Conservation (phyloP, 1,284 basidiomycete species). For the Coniferiporia sulphurascens region DNA sequence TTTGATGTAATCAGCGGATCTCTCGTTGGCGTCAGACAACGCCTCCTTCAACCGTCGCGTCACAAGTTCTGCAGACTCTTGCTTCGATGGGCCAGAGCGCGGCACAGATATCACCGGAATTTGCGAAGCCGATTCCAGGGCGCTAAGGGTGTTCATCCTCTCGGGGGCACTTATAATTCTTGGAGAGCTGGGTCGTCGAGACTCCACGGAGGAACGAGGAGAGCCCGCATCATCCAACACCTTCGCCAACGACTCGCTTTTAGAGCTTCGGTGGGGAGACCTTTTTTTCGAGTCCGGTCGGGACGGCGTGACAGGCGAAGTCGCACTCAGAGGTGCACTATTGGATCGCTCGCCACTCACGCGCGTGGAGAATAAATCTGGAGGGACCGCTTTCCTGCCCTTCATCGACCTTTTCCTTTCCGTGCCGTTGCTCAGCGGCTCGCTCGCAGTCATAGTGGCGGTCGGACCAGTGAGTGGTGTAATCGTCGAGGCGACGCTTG, state of each 20-base stretch:
- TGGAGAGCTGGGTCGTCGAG: conserved; percentile 5
- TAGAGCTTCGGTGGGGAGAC: conserved; percentile 2
- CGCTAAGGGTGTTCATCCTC: not conserved
- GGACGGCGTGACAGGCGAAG: conserved; percentile 7
- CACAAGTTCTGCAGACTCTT: conserved; percentile 43
- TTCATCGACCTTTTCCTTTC: conserved; percentile 5
- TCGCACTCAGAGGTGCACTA: not conserved
- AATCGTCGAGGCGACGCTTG: conserved; percentile 22
- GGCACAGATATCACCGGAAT: not conserved
- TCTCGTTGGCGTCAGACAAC: conserved; percentile 58
- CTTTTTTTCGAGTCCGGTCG: not conserved
- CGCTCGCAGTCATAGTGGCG: conserved; percentile 23
- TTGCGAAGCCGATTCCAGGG: not conserved
- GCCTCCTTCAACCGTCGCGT: conserved; percentile 53
- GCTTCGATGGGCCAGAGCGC: conserved; percentile 21
- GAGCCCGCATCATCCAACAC: conserved; percentile 6
- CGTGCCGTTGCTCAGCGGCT: not conserved
- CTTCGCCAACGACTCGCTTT: not conserved
- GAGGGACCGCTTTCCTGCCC: conserved; percentile 3
- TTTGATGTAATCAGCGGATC: conserved; percentile 59
- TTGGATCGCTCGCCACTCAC: not conserved
- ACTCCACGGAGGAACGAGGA: conserved; percentile 13
- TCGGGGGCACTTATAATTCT: not conserved
- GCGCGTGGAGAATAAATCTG: not conserved
- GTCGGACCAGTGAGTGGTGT: conserved; percentile 18